phyloP scores from a whole-genome alignment of 2,329 filamentous ascomycete genomes.

The Blumeriella jaapii region DNA sequence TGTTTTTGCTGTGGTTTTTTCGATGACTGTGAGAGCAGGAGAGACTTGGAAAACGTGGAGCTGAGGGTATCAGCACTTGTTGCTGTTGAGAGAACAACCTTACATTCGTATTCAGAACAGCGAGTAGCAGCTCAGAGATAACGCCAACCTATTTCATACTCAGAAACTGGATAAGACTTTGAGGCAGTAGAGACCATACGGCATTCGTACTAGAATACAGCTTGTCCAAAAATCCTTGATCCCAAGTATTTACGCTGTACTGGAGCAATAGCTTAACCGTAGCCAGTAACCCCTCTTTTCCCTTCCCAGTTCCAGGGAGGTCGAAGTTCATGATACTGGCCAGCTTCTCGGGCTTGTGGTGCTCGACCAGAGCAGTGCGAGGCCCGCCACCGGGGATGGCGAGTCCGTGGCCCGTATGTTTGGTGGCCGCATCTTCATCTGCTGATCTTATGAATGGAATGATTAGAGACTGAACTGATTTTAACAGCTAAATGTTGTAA shows the following conservation, averaged over 20 bases:
- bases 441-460: constrained; percentile 61
- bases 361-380: constrained; percentile 51
- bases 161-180: not conserved
- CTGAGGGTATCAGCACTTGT: constrained; percentile 28
- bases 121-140: constrained; percentile 72
- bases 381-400: constrained; percentile 29
- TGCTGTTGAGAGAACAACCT: constrained; percentile 21
- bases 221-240: constrained; percentile 94
- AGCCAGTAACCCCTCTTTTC: constrained; percentile 63
- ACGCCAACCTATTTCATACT: constrained; percentile 54
- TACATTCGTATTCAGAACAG: constrained; percentile 82
- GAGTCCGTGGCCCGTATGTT: constrained; percentile 39
- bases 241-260: constrained; percentile 97
- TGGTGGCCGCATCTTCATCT: constrained; percentile 48
- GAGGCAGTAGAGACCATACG: constrained; percentile 31
- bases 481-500: constrained; percentile 44
- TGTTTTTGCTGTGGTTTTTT: constrained; percentile 66
- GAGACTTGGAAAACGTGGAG: constrained; percentile 91
- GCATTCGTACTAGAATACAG: constrained; percentile 85
- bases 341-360: constrained; percentile 46
- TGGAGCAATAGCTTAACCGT: constrained; percentile 60
- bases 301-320: constrained; percentile 46
- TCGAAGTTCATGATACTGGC: constrained; percentile 43
- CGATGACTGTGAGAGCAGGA: constrained; percentile 74
- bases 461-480: constrained; percentile 54